Evolutionary conservation across 495 filamentous ascomycete genomes (phyloP).

Genomic region (Sabuloglossum arenarium): DNA sequence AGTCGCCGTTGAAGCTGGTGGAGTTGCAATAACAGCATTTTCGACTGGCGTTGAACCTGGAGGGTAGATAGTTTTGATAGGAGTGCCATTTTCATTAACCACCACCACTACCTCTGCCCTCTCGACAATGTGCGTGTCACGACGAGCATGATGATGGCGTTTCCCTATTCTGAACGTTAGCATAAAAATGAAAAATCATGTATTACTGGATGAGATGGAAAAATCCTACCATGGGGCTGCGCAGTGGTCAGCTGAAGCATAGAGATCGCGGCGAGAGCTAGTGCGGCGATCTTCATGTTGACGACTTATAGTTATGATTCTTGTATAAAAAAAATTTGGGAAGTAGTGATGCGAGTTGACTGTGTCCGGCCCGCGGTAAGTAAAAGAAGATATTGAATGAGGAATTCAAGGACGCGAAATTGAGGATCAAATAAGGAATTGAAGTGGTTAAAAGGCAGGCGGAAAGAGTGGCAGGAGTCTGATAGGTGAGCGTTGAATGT

Average conservation of each 20-base stretch:
- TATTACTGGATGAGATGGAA: not conserved
- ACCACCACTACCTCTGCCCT: not conserved
- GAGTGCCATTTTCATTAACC: too few relatives aligned
- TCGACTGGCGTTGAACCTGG: too few relatives aligned
- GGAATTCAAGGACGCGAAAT: not conserved
- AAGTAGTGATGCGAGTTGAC: not conserved
- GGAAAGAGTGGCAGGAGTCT: too few relatives aligned
- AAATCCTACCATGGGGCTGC: constrained; percentile 24
- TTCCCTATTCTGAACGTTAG: not conserved
- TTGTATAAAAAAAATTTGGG: not conserved
- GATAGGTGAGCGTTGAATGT: too few relatives aligned
- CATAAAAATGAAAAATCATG: not conserved
- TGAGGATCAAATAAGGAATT: not conserved
- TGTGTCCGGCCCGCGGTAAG: not conserved
- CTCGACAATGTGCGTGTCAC: not conserved
- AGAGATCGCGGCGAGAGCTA: constrained; percentile 12
- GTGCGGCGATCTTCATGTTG: constrained; percentile 21
- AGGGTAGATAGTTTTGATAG: too few relatives aligned
- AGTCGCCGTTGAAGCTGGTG: constrained; percentile 5
- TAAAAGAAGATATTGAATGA: not conserved
- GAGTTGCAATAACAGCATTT: not conserved
- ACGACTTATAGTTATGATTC: not conserved
- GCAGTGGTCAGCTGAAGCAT: constrained; percentile 18
- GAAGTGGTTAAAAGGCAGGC: too few relatives aligned
- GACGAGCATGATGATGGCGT: not conserved